Base-by-base conservation (phyloP, 176 grass and related monocot genomes). In the Rhynchospora breviuscula region DNA sequence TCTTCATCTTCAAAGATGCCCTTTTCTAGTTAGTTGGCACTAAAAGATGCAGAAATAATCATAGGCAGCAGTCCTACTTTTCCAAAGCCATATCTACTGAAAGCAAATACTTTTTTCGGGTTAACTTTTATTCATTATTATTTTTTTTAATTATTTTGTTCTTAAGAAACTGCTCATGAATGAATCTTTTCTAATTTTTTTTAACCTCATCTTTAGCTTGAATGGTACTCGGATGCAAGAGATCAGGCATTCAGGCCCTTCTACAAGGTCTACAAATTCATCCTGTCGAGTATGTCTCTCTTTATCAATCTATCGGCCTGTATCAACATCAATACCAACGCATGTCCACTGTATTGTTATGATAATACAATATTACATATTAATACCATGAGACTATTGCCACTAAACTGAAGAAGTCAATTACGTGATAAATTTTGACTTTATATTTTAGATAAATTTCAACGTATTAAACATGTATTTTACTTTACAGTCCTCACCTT, bases 11-110 rank as follows among this genome's bases (percentile, higher is more conserved):
- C 79, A 67, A 67, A 61, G 67, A 86, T 84, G 22, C 59, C 13
- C 14, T 59, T 75, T 77, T 40, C 4, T 40, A 2, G 35, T 63
- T 82, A 99, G 96, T 92, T 99, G 86, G 93, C 89, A 79, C 60
- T 99, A 56, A 99, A 95, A 87, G 96, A 99, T 93, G 91, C 85
- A 6, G 93, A 95, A 86, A 99, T 92, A 90, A 83, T 92, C 57
- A 26, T 95, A 64, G 67, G 65, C 84, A 46, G 82, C 76, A 59
- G 45, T 79, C 86, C 84, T 61, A 92, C 81, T 90, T 92, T 86
- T 48, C 71, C 88, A 19, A 95, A 86, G 77, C 72, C 93, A 85
- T 95, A 95, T 92, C 56, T 99, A 89, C 85, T 99, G 49, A 99
- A 95, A 89, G 86, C 93, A 81, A 91, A 89, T 85, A 88, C 93